Evolutionary conservation across 1,139 yeast genomes (phyloP).

Genomic region (Magnusiomyces sp.): DNA sequence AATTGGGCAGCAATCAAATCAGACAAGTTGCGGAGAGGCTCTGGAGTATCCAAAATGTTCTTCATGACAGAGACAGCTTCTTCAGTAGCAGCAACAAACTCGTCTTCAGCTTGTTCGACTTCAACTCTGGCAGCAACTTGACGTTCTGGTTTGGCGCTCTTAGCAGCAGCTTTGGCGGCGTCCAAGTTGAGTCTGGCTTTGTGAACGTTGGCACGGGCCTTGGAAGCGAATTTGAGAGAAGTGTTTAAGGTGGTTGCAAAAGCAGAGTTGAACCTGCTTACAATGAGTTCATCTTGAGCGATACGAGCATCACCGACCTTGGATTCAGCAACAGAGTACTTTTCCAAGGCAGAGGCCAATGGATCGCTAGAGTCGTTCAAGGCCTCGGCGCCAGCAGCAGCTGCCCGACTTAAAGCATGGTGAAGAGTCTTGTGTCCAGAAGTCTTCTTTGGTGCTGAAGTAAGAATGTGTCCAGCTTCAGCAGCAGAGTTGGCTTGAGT

Average conservation of each 20-base stretch:
- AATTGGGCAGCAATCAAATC: conserved; percentile 74
- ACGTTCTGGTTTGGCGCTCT: conserved; percentile 62
- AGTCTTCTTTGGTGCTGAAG: conserved; percentile 41
- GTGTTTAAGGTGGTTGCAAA: conserved; percentile 56
- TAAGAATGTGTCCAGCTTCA: conserved; percentile 74
- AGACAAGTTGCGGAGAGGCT: conserved; percentile 59
- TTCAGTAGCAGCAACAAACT: conserved; percentile 83
- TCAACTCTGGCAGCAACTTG: conserved; percentile 68
- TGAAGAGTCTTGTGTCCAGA: conserved; percentile 77
- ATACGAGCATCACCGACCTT: conserved; percentile 78
- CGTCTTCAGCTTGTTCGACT: conserved; percentile 83
- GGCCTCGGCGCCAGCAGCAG: conserved; percentile 45
- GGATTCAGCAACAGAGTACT: conserved; percentile 47
- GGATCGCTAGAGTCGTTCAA: conserved; percentile 35
- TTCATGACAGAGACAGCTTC: conserved; percentile 83
- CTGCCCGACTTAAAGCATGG: conserved; percentile 76
- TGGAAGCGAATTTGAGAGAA: conserved; percentile 56
- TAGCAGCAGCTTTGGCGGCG: conserved; percentile 63
- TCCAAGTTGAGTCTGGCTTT: conserved; percentile 75
- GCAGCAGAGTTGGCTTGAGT: conserved; percentile 70
- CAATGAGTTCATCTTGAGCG: conserved; percentile 72
- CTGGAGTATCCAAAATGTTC: conserved; percentile 66
- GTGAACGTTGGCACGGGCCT: conserved; percentile 69
- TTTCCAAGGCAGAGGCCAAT: conserved; percentile 42
- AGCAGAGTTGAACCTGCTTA: conserved; percentile 60